A percentile compares a stretch with the other conserved stretches of the same genome.
Conservation (phyloP, 2,329 filamentous ascomycete species). For the Penicillium sp. region DNA sequence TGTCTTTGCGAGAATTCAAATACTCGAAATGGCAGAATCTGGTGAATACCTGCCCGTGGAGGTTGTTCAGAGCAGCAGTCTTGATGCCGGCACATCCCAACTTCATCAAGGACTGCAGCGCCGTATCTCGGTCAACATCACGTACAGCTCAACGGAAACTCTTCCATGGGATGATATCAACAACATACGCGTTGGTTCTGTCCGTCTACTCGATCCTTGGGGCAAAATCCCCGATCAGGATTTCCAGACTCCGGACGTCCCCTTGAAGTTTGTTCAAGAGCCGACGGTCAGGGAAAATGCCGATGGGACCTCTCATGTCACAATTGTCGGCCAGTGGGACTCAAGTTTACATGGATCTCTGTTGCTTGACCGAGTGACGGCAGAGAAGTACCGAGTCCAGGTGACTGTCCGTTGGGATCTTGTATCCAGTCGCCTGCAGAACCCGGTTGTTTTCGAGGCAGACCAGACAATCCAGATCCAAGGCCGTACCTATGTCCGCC, state of each 20-base stretch:
- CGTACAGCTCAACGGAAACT: slow-evolving; percentile 83
- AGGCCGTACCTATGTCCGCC: slow-evolving; percentile 78
- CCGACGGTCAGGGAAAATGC: slow-evolving; percentile 81
- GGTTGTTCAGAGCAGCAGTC: slow-evolving; percentile 78
- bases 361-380: slow-evolving; percentile 88
- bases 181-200: slow-evolving; percentile 72
- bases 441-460: slow-evolving; percentile 82
- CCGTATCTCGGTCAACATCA: slow-evolving; percentile 81
- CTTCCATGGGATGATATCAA: slow-evolving; percentile 85
- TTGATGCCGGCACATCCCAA: slow-evolving; percentile 89
- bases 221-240: slow-evolving; percentile 82
- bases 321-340: slow-evolving; percentile 91
- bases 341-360: slow-evolving; percentile 88
- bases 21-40: slow-evolving; percentile 86
- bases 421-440: slow-evolving; percentile 75
- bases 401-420: slow-evolving; percentile 86
- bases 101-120: slow-evolving; percentile 92
- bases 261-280: slow-evolving; percentile 72
- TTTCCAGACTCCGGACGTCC: slow-evolving; percentile 68
- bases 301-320: slow-evolving; percentile 85
- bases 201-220: slow-evolving; percentile 79
- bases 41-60: slow-evolving; percentile 92
- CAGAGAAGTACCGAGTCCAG: slow-evolving; percentile 90
- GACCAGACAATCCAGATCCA: slow-evolving; percentile 81
- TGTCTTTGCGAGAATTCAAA: slow-evolving; percentile 80